Evolutionary conservation across 441 rosid species (phyloP).

Genomic region (Sinapis alba): DNA sequence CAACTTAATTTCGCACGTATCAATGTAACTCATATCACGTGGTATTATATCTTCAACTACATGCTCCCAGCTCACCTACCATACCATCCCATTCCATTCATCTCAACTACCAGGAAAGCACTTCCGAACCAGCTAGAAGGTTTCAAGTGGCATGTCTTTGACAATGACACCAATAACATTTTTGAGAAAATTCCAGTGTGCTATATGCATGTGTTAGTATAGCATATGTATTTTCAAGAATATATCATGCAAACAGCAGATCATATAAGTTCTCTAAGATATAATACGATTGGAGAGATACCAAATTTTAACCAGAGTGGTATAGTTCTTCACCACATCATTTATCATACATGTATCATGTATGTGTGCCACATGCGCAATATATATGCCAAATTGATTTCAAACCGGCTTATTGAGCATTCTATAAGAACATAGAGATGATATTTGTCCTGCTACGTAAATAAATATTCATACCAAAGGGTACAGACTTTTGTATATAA

Average conservation of each 20-base stretch:
- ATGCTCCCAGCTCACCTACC: slow-evolving; percentile 9
- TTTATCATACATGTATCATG: not conserved
- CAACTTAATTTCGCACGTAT: slow-evolving; percentile 29
- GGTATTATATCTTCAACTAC: not conserved
- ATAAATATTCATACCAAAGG: slow-evolving; percentile 21
- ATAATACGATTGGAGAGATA: not conserved
- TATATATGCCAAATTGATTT: not conserved
- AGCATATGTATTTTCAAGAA: not conserved
- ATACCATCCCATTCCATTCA: not conserved
- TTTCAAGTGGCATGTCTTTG: not conserved
- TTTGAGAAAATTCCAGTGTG: not conserved
- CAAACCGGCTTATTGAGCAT: not conserved
- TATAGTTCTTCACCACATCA: not conserved
- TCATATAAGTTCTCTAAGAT: not conserved
- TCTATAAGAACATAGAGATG: not conserved
- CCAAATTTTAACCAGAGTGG: not conserved
- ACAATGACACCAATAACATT: not conserved
- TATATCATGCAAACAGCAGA: not conserved
- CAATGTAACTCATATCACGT: slow-evolving; percentile 31
- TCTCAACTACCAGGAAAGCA: slow-evolving; percentile 31
- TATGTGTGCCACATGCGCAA: not conserved
- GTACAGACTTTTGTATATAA: slow-evolving; percentile 21
- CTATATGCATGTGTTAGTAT: not conserved
- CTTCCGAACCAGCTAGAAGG: slow-evolving; percentile 24
- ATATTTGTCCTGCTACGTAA: not conserved